A percentile compares a stretch with the other conserved stretches of the same genome.
Conservation (phyloP, 305 asterid species). For the Nicotiana rustica region DNA sequence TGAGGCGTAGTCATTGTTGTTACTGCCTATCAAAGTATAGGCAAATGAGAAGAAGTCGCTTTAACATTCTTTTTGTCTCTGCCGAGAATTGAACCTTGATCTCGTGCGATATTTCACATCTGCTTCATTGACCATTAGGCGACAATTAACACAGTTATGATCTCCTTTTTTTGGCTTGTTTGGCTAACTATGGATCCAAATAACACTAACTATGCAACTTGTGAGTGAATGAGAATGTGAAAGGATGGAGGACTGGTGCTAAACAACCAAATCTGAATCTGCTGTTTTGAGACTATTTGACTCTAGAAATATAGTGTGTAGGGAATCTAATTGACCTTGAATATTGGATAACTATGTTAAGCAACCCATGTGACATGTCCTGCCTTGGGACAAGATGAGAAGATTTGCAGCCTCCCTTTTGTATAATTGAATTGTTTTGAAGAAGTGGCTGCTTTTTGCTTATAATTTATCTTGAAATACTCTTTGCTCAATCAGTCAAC, state of each 20-base stretch:
- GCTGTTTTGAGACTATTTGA: background rate
- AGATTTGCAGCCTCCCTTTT: background rate
- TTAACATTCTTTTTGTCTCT: background rate
- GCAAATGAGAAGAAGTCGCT: background rate
- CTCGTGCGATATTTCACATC: background rate
- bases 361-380: conserved; percentile 35
- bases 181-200: background rate
- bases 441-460: background rate
- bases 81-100: background rate
- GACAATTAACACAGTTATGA: background rate
- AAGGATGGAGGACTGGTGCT: background rate
- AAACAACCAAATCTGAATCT: conserved; percentile 13
- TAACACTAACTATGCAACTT: background rate
- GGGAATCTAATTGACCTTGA: conserved; percentile 34
- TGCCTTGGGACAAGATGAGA: conserved; percentile 18
- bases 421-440: background rate
- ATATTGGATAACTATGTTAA: background rate
- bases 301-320: background rate
- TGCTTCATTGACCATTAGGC: background rate
- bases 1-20: background rate
- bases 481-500: background rate
- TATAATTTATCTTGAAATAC: background rate
- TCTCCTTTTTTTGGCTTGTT: background rate
- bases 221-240: background rate
- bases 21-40: background rate